phyloP scores from a whole-genome alignment of 2,329 filamentous ascomycete species.

The Cytospora paraplurivora region DNA sequence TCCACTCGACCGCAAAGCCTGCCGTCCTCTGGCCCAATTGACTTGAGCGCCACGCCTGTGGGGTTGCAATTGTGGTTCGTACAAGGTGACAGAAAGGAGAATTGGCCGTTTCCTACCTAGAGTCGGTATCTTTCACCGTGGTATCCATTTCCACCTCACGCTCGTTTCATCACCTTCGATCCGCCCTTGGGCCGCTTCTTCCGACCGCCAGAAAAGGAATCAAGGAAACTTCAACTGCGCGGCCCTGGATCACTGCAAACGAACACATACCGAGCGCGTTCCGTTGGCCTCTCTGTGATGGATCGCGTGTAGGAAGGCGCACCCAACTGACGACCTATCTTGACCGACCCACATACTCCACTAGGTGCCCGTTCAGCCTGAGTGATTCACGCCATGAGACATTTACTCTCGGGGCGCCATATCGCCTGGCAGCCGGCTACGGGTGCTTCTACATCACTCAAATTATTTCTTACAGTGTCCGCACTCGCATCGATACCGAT shows the following conservation, averaged over 20 bases:
- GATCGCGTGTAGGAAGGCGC: constrained; percentile 22
- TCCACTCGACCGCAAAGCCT: neutral
- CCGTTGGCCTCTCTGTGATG: constrained; percentile 22
- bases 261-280: constrained; percentile 6
- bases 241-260: neutral
- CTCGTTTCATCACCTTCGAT: constrained; percentile 15
- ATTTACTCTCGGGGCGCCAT: constrained; percentile 46
- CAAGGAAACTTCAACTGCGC: neutral
- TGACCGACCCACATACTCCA: neutral
- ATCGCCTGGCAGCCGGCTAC: constrained; percentile 41
- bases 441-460: constrained; percentile 31
- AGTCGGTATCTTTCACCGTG: constrained; percentile 3
- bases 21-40: neutral
- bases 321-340: neutral
- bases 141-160: constrained; percentile 17
- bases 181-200: constrained; percentile 3
- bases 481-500: constrained; percentile 43
- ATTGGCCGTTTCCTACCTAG: neutral
- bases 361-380: constrained; percentile 6
- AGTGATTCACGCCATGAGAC: constrained; percentile 48
- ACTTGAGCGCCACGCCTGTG: neutral
- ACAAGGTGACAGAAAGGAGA: neutral
- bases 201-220: neutral
- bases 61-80: neutral
- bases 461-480: constrained; percentile 37